These are phyloP conservation scores for Globisporangium iwayamae DNA, from an alignment of 352 stramenopile species.

Conservation along the genomic window DNA sequence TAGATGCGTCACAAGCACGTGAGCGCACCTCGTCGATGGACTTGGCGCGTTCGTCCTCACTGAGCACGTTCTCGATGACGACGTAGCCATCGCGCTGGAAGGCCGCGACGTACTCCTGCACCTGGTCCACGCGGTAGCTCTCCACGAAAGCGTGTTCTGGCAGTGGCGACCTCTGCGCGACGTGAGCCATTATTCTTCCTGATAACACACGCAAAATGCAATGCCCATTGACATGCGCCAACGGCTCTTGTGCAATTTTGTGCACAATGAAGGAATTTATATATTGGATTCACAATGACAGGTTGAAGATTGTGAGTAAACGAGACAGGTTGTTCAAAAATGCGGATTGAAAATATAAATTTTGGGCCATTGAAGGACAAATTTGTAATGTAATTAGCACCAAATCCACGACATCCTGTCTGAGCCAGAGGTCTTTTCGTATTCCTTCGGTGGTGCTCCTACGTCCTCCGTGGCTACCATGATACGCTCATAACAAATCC, in stretches of 20 bases:
- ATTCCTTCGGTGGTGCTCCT: background rate
- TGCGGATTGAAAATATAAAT: background rate
- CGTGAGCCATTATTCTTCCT: conserved; percentile 13
- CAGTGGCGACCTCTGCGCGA: background rate
- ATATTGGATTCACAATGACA: background rate
- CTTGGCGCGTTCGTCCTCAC: conserved; percentile 23
- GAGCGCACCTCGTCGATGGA: conserved; percentile 32
- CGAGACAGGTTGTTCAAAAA: background rate
- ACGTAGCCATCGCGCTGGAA: conserved; percentile 44
- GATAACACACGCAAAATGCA: conserved; percentile 1
- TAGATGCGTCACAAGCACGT: background rate
- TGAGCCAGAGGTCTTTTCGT: background rate
- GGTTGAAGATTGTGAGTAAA: background rate
- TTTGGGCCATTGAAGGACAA: too few species aligned
- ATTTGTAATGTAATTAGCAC: too few species aligned
- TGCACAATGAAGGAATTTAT: background rate
- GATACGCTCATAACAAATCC: conserved; percentile 46
- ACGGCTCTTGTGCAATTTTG: background rate
- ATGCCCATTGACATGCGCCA: background rate
- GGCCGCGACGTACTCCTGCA: conserved; percentile 30
- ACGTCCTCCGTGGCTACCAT: too few species aligned
- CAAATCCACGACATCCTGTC: too few species aligned
- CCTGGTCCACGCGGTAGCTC: conserved; percentile 27
- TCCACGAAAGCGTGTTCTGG: background rate
- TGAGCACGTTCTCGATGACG: conserved; percentile 41